Conservation (phyloP, 2,329 filamentous ascomycete species). For the Sclerotinia spermophila region DNA sequence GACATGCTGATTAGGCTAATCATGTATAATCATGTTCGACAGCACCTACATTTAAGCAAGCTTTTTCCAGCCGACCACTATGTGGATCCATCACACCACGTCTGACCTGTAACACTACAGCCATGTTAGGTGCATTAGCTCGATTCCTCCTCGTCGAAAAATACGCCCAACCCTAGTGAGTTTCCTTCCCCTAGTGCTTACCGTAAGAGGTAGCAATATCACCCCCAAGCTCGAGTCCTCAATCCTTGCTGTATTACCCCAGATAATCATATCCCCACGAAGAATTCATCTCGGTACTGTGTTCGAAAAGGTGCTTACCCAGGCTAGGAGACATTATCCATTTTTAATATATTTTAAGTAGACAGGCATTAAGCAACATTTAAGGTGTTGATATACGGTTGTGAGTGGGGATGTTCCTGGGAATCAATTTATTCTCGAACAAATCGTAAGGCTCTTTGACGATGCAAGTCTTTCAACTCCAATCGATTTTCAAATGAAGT, state of each 20-base stretch:
- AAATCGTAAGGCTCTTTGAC: background rate
- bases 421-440: background rate
- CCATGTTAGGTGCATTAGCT: constrained; percentile 2
- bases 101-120: constrained; percentile 10
- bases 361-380: background rate
- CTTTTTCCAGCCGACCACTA: background rate
- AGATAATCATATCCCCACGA: background rate
- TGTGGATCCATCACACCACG: background rate
- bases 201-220: background rate
- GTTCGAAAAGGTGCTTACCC: background rate
- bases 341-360: background rate
- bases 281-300: background rate
- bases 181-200: background rate
- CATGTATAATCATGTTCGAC: background rate
- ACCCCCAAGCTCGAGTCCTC: background rate
- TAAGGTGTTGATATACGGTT: background rate
- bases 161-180: background rate
- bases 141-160: background rate
- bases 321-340: no score
- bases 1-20: background rate
- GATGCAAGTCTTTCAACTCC: background rate
- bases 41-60: background rate
- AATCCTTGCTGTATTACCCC: constrained; percentile 11
- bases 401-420: background rate
- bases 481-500: background rate